Base-by-base conservation (phyloP, 192 early-diverging fungal species). In the Funneliformis mosseae region DNA sequence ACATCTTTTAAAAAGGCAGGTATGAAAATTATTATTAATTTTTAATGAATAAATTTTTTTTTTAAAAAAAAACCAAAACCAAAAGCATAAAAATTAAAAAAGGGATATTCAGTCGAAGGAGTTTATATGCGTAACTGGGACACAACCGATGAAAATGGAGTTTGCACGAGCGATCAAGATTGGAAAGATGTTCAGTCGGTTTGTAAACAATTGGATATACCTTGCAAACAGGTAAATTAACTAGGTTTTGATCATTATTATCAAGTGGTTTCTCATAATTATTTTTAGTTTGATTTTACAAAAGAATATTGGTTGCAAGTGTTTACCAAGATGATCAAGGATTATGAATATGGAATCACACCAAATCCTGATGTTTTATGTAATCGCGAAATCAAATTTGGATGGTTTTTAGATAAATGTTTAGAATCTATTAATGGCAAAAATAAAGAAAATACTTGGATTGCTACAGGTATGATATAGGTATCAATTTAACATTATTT, bases 121-220 rank as follows among this genome's bases (percentile, higher is more conserved):
- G 84, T 97, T 14, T 98, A 94, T 81, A 98, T 99, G 97, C 92
- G 91, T 76, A 99, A 98, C 84, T 98, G 97, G 97, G 97, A 98
- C 79, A 89, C 90, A 4, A 84, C 86, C 1, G 96, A 97, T 78
- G 96, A 97, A 78, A 41, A 73, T 21, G 94, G 91, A 38, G 86
- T 88, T 4, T 98, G 97, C 62, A 91, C 95, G 0, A 91, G 91
- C 7, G 92, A 91, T 28, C 78, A 88, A 68, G 95, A 98, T 83
- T 97, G 89, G 88, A 82, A 80, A 27, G 93, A 96, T 80, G 95
- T 96, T 4, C 92, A 94, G 50, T 66, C 78, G 4, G 92, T 95
- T 0, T 95, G 95, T 81, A 1, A 48, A 0, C 83, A 88, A n/a
- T 79, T 99, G 23, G 87, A 87, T 8, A 95, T 97, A 42, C 90